phyloP scores from a whole-genome alignment of 306 rosid genomes.

The Rubus idaeus region DNA sequence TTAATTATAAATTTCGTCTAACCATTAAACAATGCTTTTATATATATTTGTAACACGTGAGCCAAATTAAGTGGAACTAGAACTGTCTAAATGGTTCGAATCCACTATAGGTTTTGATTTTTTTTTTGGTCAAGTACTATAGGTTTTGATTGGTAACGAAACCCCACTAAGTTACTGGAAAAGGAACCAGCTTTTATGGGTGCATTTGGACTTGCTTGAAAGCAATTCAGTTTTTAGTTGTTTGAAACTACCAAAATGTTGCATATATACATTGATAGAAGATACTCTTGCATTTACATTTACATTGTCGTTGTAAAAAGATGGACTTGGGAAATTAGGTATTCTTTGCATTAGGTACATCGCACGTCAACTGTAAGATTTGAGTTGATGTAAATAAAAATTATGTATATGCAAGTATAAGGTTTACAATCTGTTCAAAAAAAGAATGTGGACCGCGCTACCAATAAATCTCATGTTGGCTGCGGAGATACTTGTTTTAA shows the following conservation, averaged over 20 bases:
- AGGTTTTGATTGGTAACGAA: background rate
- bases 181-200: background rate
- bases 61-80: background rate
- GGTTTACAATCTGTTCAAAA: too few relatives aligned
- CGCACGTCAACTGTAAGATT: background rate
- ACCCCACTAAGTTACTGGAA: background rate
- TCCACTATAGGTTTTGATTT: background rate
- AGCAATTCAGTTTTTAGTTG: background rate
- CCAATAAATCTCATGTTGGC: too few relatives aligned
- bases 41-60: background rate
- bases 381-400: too few relatives aligned
- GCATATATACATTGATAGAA: background rate
- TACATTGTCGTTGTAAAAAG: background rate
- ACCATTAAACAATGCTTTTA: background rate
- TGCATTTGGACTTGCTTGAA: background rate
- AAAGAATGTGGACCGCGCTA: too few relatives aligned
- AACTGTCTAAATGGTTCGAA: background rate
- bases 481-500: too few relatives aligned
- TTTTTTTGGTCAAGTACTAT: too few relatives aligned
- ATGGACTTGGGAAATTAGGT: background rate
- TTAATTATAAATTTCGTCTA: too few relatives aligned
- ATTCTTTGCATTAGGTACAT: background rate
- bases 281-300: background rate
- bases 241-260: background rate
- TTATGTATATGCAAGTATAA: too few relatives aligned